A percentile compares a stretch with the other conserved stretches of the same genome.
Conservation (phyloP, 1,284 basidiomycete species). For the Ustilago sp. region DNA sequence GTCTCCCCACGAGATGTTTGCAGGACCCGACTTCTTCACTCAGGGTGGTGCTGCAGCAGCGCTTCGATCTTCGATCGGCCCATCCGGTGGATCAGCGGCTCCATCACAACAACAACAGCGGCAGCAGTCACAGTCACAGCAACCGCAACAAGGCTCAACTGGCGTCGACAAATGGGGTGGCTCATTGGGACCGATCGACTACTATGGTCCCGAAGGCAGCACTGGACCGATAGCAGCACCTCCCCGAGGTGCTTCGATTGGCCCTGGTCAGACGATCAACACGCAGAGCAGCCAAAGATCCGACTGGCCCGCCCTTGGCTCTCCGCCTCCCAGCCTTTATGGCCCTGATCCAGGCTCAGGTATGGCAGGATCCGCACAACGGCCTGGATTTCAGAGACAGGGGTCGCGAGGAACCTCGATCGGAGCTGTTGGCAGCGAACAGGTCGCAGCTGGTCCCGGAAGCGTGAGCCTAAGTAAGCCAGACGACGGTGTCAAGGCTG, state of each 20-base stretch:
- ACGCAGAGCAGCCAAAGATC: slow-evolving; percentile 25
- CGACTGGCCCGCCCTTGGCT: slow-evolving; percentile 57
- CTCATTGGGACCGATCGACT: slow-evolving; percentile 60
- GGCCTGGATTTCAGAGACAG: slow-evolving; percentile 41
- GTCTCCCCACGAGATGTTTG: slow-evolving; percentile 53
- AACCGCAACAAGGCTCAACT: slow-evolving; percentile 14
- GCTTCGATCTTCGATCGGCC: slow-evolving; percentile 22
- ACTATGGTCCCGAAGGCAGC: slow-evolving; percentile 49
- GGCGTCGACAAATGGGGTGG: slow-evolving; percentile 54
- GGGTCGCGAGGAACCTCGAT: slow-evolving; percentile 34
- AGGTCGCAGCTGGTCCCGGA: neutral
- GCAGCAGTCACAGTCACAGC: slow-evolving; percentile 16
- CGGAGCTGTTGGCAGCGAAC: slow-evolving; percentile 13
- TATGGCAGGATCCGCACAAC: slow-evolving; percentile 8
- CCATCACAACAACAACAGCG: slow-evolving; percentile 9
- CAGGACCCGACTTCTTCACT: slow-evolving; percentile 37
- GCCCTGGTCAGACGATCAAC: slow-evolving; percentile 12
- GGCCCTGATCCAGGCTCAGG: slow-evolving; percentile 1
- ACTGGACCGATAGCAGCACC: slow-evolving; percentile 25
- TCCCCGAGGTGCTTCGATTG: slow-evolving; percentile 8
- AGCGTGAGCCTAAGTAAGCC: slow-evolving; percentile 15
- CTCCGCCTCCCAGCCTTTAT: slow-evolving; percentile 50
- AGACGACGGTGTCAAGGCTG: slow-evolving; percentile 42
- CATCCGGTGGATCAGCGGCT: slow-evolving; percentile 1
- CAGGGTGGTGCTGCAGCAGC: slow-evolving; percentile 24